Evolutionary conservation across 148 eudicot species (phyloP).

Genomic region (Amaranthus hypochondriacus): DNA sequence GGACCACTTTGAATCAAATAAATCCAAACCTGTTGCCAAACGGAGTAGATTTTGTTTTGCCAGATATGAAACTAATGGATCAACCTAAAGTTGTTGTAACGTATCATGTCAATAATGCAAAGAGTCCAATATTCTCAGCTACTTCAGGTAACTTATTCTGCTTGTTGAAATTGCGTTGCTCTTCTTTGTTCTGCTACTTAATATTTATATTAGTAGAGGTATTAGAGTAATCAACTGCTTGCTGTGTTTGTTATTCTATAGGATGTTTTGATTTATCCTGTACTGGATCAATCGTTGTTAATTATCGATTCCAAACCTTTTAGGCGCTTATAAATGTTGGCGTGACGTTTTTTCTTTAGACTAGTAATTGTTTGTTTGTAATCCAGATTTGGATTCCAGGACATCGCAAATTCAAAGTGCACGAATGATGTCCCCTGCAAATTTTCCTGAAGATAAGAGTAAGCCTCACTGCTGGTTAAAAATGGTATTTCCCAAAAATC

Average conservation of each 20-base stretch:
- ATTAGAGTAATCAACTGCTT: neutral
- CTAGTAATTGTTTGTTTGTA: slow-evolving; percentile 10
- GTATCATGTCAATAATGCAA: slow-evolving; percentile 41
- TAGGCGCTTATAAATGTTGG: neutral
- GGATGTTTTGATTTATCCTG: neutral
- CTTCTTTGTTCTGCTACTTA: neutral
- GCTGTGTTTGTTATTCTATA: neutral
- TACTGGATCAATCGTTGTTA: neutral
- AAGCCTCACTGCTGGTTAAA: slow-evolving; percentile 76
- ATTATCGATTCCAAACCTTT: neutral
- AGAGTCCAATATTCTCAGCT: slow-evolving; percentile 28
- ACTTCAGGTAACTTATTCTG: slow-evolving; percentile 44
- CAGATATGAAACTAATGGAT: slow-evolving; percentile 42
- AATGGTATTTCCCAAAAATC: slow-evolving; percentile 44
- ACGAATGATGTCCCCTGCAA: slow-evolving; percentile 64
- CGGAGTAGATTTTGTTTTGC: slow-evolving; percentile 44
- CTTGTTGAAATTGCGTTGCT: neutral
- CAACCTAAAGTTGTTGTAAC: slow-evolving; percentile 55
- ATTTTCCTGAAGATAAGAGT: slow-evolving; percentile 48
- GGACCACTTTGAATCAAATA: slow-evolving; percentile 53
- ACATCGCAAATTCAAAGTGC: slow-evolving; percentile 55
- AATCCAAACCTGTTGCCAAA: slow-evolving; percentile 57
- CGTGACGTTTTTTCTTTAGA: neutral
- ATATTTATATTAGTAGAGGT: neutral
- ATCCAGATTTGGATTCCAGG: slow-evolving; percentile 53